Conservation (phyloP, 2,329 filamentous ascomycete species). For the Colletotrichum sp. region DNA sequence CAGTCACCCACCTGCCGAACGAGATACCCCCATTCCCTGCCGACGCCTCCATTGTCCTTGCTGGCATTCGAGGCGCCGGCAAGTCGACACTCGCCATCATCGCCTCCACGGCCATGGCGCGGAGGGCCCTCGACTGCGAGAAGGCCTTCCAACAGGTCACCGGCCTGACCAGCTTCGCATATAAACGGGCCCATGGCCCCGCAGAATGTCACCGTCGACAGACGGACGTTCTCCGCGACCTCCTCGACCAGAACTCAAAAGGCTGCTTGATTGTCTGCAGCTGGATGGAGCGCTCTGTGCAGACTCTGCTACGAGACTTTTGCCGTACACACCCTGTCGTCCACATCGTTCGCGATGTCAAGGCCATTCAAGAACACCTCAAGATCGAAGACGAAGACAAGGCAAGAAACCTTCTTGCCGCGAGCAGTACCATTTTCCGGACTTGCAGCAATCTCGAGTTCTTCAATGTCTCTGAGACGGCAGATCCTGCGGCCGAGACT, state of each 20-base stretch:
- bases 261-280: constrained; percentile 75
- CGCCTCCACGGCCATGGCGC: constrained; percentile 72
- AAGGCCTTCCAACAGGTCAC: constrained; percentile 69
- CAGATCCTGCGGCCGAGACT: constrained; percentile 12
- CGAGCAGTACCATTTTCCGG: constrained; percentile 64
- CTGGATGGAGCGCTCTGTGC: constrained; percentile 69
- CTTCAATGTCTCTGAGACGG: constrained; percentile 71
- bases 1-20: constrained; percentile 8
- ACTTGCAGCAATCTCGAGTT: constrained; percentile 78
- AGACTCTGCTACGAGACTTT: constrained; percentile 66
- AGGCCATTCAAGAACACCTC: constrained; percentile 69
- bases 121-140: constrained; percentile 73
- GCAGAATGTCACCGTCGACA: constrained; percentile 69
- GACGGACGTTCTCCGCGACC: constrained; percentile 63
- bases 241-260: constrained; percentile 62
- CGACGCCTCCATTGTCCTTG: constrained; percentile 74
- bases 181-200: constrained; percentile 67
- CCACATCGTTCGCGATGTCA: constrained; percentile 69
- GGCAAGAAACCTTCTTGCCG: constrained; percentile 62
- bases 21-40: constrained; percentile 19
- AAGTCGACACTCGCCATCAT: constrained; percentile 81
- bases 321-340: constrained; percentile 72
- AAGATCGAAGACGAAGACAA: constrained; percentile 59
- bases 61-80: constrained; percentile 75
- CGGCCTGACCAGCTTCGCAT: constrained; percentile 65